Percentiles rank a stretch among this genome's conserved stretches.
Conservation (phyloP, 2,329 filamentous ascomycete genomes). For the Ceratocystis colombiana region DNA sequence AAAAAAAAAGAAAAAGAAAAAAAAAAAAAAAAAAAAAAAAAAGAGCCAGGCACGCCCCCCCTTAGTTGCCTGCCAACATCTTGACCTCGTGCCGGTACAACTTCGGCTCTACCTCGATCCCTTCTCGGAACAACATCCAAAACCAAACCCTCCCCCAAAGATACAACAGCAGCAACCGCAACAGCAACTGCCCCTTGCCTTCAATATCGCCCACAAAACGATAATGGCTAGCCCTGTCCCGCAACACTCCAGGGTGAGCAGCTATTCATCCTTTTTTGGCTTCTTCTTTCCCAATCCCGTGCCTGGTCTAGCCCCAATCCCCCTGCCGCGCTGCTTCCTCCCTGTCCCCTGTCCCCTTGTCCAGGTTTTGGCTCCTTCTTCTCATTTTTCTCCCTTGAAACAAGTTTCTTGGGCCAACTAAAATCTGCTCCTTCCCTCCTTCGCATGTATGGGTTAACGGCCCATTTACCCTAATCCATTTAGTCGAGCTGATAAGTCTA, state of each 20-base stretch:
- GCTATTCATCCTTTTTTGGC: neutral
- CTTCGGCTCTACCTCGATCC: neutral
- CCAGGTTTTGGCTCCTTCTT: neutral
- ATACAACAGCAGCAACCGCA: neutral
- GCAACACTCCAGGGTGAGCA: too few relatives aligned
- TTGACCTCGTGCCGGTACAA: neutral
- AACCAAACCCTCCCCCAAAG: neutral
- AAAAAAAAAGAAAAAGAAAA: too few relatives aligned
- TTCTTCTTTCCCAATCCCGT: neutral
- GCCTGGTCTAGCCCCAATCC: neutral
- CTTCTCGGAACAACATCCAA: neutral
- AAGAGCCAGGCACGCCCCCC: neutral
- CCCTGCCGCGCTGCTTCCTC: neutral
- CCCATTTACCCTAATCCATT: neutral
- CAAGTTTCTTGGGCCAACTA: conserved; percentile 10
- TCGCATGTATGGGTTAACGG: conserved; percentile 1
- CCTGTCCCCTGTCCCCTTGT: neutral
- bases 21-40: too few relatives aligned
- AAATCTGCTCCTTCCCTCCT: neutral
- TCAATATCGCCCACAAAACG: neutral
- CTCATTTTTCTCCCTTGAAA: conserved; percentile 6
- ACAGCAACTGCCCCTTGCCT: neutral
- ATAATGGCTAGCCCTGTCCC: too few relatives aligned
- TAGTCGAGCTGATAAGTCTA: neutral
- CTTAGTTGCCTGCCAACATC: neutral